A percentile compares a stretch with the other conserved stretches of the same genome.
These are phyloP conservation scores for Paramecium tetraurelia DNA, from an alignment of 73 alveolate genomes.

Conservation along the genomic window DNA sequence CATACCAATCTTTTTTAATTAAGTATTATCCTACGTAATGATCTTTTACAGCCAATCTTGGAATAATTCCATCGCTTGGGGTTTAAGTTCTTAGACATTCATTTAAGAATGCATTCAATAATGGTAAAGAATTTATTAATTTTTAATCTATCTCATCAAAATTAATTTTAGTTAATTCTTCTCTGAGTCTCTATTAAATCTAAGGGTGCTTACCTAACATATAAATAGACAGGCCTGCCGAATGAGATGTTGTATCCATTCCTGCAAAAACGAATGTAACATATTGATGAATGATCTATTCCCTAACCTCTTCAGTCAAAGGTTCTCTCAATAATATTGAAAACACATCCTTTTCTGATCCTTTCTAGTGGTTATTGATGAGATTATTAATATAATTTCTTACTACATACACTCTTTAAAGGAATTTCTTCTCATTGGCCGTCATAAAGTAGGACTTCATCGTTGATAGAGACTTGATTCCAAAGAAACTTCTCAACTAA, in stretches of 20 bases:
- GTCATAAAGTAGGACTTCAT: not conserved
- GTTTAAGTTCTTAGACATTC: constrained; percentile 21
- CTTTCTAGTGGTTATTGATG: not conserved
- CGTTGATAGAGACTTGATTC: not conserved
- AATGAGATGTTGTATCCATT: constrained; percentile 58
- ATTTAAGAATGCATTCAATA: constrained; percentile 3
- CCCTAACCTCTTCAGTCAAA: not conserved
- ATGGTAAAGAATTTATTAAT: not conserved
- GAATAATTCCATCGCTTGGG: constrained; percentile 11
- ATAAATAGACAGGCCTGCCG: constrained; percentile 31
- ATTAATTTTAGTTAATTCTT: not conserved
- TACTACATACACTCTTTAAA: not conserved
- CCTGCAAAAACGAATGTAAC: constrained; percentile 59
- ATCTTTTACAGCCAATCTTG: not conserved
- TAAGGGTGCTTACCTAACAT: not conserved
- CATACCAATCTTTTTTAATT: not conserved
- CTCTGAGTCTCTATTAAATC: constrained; percentile 28
- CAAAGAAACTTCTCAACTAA: not conserved
- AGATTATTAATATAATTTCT: not conserved
- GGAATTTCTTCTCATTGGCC: not conserved
- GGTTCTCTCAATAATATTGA: not conserved
- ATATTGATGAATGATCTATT: constrained; percentile 16
- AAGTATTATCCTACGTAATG: not conserved
- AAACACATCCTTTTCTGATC: not conserved
- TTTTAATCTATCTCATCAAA: not conserved